These are phyloP conservation scores for Camelina neglecta DNA, from an alignment of 345 rosid species.

Conservation along the genomic window DNA sequence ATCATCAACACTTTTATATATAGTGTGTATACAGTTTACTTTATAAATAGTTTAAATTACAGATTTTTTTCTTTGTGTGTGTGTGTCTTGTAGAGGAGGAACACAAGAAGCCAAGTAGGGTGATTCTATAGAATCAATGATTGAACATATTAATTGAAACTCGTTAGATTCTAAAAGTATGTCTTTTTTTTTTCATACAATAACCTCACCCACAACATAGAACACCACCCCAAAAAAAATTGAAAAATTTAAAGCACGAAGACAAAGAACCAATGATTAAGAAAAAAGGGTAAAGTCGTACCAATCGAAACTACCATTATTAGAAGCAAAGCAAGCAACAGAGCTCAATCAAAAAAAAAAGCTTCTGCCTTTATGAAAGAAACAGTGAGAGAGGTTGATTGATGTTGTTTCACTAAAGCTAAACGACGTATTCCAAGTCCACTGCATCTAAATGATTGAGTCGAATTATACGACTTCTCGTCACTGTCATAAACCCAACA, in stretches of 20 bases:
- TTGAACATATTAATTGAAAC: slow-evolving; percentile 18
- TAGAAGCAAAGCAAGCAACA: slow-evolving; percentile 12
- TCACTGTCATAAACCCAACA: background rate
- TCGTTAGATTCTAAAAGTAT: background rate
- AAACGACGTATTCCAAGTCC: background rate
- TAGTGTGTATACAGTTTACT: background rate
- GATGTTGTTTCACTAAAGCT: background rate
- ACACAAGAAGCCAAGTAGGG: slow-evolving; percentile 25
- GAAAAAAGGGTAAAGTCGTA: slow-evolving; percentile 2
- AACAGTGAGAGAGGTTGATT: slow-evolving; percentile 13
- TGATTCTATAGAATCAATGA: background rate
- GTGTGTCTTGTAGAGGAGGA: background rate
- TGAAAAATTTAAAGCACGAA: background rate
- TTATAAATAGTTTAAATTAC: background rate
- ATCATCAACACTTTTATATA: background rate
- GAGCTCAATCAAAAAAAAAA: slow-evolving; percentile 4
- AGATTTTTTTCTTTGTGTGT: background rate
- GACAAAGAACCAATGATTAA: background rate
- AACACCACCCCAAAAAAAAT: background rate
- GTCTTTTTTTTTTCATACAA: background rate
- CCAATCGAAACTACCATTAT: slow-evolving; percentile 41
- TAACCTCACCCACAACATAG: slow-evolving; percentile 24
- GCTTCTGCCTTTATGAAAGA: background rate
- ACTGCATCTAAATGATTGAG: slow-evolving; percentile 17
- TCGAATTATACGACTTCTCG: background rate